Evolutionary conservation across 2,329 filamentous ascomycete genomes (phyloP).

Genomic region (Penicillium sp.): DNA sequence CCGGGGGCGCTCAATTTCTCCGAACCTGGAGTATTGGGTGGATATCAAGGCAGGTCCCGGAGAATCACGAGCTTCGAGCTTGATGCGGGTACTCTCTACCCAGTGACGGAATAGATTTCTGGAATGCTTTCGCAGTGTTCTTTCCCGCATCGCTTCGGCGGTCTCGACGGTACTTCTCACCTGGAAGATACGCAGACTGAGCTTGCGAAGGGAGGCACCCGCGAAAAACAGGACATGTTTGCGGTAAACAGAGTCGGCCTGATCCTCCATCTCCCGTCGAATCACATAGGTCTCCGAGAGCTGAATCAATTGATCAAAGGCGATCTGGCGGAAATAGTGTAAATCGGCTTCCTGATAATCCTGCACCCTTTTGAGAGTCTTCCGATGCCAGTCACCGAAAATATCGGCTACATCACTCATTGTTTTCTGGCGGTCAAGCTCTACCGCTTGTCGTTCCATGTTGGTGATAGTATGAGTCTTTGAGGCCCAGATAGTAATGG

Average conservation of each 20-base stretch:
- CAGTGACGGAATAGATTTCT: conserved; percentile 61
- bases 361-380: conserved; percentile 40
- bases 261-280: conserved; percentile 43
- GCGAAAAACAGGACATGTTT: conserved; percentile 54
- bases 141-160: conserved; percentile 56
- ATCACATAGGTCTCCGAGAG: conserved; percentile 42
- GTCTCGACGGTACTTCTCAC: conserved; percentile 55
- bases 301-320: conserved; percentile 42
- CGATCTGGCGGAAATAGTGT: conserved; percentile 44
- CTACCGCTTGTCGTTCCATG: conserved; percentile 47
- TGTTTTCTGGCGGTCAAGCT: conserved; percentile 40
- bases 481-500: conserved; percentile 45
- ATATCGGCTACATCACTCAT: conserved; percentile 40
- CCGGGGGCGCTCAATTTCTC: conserved; percentile 24
- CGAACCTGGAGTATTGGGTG: conserved; percentile 29
- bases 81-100: conserved; percentile 50
- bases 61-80: conserved; percentile 36
- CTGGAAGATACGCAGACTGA: conserved; percentile 63
- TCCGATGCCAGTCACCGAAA: conserved; percentile 50
- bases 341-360: conserved; percentile 44
- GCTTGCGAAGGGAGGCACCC: conserved; percentile 55
- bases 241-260: conserved; percentile 52
- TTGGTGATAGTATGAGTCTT: conserved; percentile 38
- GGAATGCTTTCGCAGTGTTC: conserved; percentile 59
- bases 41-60: conserved; percentile 36